Base-by-base conservation (phyloP, 2,329 filamentous ascomycete genomes). In the Ophiostoma sp. region DNA sequence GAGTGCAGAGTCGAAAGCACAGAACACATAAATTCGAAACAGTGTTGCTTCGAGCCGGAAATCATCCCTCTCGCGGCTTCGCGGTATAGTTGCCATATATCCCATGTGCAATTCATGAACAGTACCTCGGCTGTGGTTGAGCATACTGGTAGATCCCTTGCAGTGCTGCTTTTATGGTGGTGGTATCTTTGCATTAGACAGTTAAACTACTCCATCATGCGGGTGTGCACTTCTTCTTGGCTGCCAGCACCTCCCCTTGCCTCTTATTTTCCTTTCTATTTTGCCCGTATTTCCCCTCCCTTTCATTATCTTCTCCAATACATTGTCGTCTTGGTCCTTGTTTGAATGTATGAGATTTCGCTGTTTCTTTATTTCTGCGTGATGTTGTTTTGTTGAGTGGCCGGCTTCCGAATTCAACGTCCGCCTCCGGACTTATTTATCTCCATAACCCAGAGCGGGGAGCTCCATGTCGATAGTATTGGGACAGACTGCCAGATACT, bases 261-360 rank as follows among this genome's bases (percentile, higher is more conserved):
- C 60, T n/a, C 31, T 20, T 20, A n/a, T 48, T n/a, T 20, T 48
- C 8, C 54, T 7, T 31, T 31, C n/a, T 17, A 64, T 36, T 64
- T 64, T 64, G 60, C 60, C 60, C 60, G 60, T 64, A 64, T 36
- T 64, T 10, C n/a, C 15, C 60, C 60, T 35, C 60, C 60, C 27
- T 64, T 64, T 35, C 17, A 31, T 64, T 17, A 6, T 27, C n/a
- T 64, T 33, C 11, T 10, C 52, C 10, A 10, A 11, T 20, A 64
- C 10, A 31, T 35, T 31, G 23, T 7, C 57, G 57, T 33, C 6
- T 3, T 13, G 11, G 8, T 54, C 27, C n/a, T 54, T 54, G 27
- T 60, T 31, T 57, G 11, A 10, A 8, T 5, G 27, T 54, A 1
- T 62, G 52, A 4, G 8, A 23, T 57, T 13, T 27, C 27, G 52